Evolutionary conservation across 768 basidiomycete genomes (phyloP), one percentile per base, ranked within the genome.

Genomic region (Phaeolepiota aurea): DNA sequence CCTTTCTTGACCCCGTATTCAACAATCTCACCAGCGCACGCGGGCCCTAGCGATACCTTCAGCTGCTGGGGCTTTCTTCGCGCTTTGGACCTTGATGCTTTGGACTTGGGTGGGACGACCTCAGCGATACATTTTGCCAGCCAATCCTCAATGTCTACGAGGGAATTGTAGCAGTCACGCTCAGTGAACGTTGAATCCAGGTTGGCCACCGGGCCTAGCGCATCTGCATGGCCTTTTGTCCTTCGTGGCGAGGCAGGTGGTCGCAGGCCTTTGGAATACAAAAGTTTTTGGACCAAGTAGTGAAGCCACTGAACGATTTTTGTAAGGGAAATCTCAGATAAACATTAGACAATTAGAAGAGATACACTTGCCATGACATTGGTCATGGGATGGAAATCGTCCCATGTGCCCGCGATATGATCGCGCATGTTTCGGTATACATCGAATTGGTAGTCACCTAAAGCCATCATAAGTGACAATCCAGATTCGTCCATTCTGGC

Each of bases 391-490:
- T 77, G 71, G 56, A 80, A 96, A 7, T 59, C 71, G 48, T 76
- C 72, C 96, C 96, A 99, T 31, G 67, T 56, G 23, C 66, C 65
- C 3, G 69, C 62, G 34, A 76, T 78, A 46, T 78, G 63, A 20
- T 66, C 64, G 37, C 69, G 69, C 89, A 98, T 97, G 62, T 82
- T 75, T 32, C 94, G 77, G 54, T 99, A 99, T 3, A 97, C 69
- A 54, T 97, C 91, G 58, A 90, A 97, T 58, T 98, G 96, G 52
- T 88, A 87, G 56, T 91, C 88, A 7, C 90, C 85, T 87, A 45
- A 9, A 7, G 18, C n/a, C n/a, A n/a, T n/a, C n/a, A n/a, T n/a
- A n/a, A 40, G 10, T 18, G 9, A 10, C 11, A 35, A 9, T 10
- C 10, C 18, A 9, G 16, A 10, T 18, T 11, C 9, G 40, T 47